Evolutionary conservation across 352 stramenopile species (phyloP).

Genomic region (Phytophthora citrophthora): DNA sequence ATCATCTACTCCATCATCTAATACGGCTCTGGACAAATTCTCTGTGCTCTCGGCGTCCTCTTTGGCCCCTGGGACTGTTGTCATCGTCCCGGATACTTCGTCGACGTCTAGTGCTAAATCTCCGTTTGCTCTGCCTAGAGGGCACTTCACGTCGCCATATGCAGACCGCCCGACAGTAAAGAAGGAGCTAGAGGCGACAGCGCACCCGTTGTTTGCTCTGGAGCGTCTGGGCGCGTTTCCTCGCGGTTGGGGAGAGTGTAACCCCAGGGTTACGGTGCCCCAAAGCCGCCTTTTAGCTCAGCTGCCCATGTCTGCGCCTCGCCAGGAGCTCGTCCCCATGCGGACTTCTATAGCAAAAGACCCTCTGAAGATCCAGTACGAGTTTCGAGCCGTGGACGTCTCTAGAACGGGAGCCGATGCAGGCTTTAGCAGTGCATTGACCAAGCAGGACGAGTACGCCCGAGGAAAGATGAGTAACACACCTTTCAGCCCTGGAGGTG

Average conservation of each 20-base stretch:
- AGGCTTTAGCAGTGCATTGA: conserved; percentile 70
- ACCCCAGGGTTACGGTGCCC: conserved; percentile 17
- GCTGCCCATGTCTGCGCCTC: conserved; percentile 65
- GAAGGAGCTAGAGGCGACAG: conserved; percentile 35
- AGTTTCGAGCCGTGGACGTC: conserved; percentile 53
- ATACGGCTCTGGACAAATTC: conserved; percentile 49
- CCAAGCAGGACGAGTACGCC: conserved; percentile 83
- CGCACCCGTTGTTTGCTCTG: conserved; percentile 48
- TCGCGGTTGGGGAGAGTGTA: conserved; percentile 24
- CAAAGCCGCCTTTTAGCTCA: conserved; percentile 75
- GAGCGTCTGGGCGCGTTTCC: conserved; percentile 48
- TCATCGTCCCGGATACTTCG: conserved; percentile 44
- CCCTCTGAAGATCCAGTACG: conserved; percentile 65
- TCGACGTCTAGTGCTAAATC: background rate
- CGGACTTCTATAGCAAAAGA: conserved; percentile 53
- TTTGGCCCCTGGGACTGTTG: conserved; percentile 47
- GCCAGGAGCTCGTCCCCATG: conserved; percentile 60
- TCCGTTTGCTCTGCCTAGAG: conserved; percentile 53
- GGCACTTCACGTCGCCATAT: conserved; percentile 42
- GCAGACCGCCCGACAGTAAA: conserved; percentile 25
- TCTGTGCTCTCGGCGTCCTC: conserved; percentile 51
- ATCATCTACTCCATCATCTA: conserved; percentile 1
- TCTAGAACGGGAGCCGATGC: conserved; percentile 42
- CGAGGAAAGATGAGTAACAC: conserved; percentile 83
- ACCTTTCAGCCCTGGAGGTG: conserved; percentile 68